Base-by-base conservation (phyloP, 805 yeast genomes). In the Debaryomyces prosopidis region DNA sequence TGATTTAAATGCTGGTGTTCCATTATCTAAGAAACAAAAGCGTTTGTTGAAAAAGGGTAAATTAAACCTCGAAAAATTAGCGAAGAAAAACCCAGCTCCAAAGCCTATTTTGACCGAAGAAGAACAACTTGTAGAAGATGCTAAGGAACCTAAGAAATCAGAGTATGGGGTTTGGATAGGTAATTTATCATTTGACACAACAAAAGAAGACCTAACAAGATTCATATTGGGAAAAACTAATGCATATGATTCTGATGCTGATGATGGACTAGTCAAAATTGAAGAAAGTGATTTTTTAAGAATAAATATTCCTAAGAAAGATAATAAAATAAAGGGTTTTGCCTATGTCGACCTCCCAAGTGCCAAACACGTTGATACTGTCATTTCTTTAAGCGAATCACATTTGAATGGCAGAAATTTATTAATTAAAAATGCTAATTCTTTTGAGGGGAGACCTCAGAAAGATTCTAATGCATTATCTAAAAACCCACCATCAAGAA, bases 121-220 rank as follows among this genome's bases (percentile, higher is more conserved):
- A 43, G 66, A 61, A 28, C 60, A 62, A 37, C 60, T 57, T 19
- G 68, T 57, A 15, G 60, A 57, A n/a, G 63, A 53, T 37, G 68
- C 62, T 36, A 51, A 57, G 15, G 50, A 53, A 41, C 46, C 63
- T 2, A 71, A 70, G 42, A 73, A 73, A 58, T 76, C 84, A 4
- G 80, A 76, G 44, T 79, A 69, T 56, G 95, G 95, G 37, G 94
- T 90, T 30, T 94, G 99, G 99, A 80, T 94, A 39, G 99, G 99
- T 36, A 94, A 94, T 62, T 68, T 94, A 51, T 77, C 96, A 0
- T 94, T 85, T 58, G 94, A 88, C 42, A 89, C 97, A 4, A 75
- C 84, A 0, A 82, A 78, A 54, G 92, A 86, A 30, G 95, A 90
- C 51, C 59, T 94, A 28, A 69, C 71, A 11, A 75, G 82, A 43